These are phyloP conservation scores for Physcomitrellopsis africana DNA, from an alignment of 225 moss, liverwort and hornwort species.

Conservation along the genomic window DNA sequence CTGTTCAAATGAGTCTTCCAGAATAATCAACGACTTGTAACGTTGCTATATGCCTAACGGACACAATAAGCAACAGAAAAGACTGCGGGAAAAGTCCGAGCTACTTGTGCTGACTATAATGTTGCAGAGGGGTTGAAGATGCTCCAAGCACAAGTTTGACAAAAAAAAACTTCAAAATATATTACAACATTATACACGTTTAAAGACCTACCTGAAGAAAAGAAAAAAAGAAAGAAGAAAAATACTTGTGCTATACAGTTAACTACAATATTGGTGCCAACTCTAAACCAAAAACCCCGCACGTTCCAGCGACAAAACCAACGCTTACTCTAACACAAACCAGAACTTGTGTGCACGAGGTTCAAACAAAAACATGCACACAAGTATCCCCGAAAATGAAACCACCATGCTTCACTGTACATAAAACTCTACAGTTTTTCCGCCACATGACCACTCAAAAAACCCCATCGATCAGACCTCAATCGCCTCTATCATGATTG, in stretches of 20 bases:
- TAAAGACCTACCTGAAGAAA: background rate
- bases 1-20: background rate
- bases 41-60: background rate
- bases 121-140: background rate
- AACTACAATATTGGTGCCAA: background rate
- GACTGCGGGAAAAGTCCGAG: background rate
- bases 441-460: slow-evolving; percentile 1
- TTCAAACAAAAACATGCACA: background rate
- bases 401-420: background rate
- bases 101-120: too few relatives aligned
- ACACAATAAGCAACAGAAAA: slow-evolving; percentile 5
- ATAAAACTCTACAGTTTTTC: background rate
- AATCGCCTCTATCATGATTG: background rate
- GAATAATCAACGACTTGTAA: background rate
- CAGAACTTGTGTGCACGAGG: background rate
- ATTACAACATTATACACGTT: background rate
- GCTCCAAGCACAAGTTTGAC: background rate
- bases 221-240: background rate
- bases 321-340: background rate
- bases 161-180: background rate
- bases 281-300: background rate
- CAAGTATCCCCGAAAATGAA: background rate
- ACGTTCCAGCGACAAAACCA: slow-evolving; percentile 4
- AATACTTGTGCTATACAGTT: background rate
- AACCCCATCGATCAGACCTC: slow-evolving; percentile 3